A percentile compares a stretch with the other conserved stretches of the same genome.
These are phyloP conservation scores for Wickerhamomyces sydowiorum DNA, from an alignment of 805 yeast genomes.

Conservation along the genomic window DNA sequence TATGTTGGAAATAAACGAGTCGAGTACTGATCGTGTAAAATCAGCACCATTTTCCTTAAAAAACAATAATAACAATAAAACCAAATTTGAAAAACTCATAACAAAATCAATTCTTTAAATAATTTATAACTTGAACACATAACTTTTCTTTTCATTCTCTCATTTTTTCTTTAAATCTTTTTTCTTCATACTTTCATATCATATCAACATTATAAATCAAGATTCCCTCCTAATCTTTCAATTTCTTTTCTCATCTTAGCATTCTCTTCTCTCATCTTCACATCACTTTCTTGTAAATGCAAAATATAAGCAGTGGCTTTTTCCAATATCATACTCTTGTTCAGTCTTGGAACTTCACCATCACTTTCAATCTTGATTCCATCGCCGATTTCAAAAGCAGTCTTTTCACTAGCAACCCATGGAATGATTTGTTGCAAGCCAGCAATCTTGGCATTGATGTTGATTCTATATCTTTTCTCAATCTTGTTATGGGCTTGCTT, in stretches of 20 bases:
- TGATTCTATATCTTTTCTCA: slow-evolving; percentile 65
- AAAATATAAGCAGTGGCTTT: slow-evolving; percentile 60
- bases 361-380: slow-evolving; percentile 11
- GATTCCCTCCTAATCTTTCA: slow-evolving; percentile 17
- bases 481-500: slow-evolving; percentile 70
- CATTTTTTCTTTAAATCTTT: neutral
- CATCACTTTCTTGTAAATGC: slow-evolving; percentile 45
- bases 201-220: neutral
- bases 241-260: slow-evolving; percentile 22
- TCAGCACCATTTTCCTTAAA: no score
- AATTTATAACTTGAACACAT: neutral
- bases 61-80: no score
- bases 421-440: slow-evolving; percentile 64
- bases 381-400: slow-evolving; percentile 48
- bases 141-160: neutral
- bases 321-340: slow-evolving; percentile 64
- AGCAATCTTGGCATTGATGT: slow-evolving; percentile 67
- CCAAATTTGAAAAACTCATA: no score
- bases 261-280: slow-evolving; percentile 27
- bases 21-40: no score
- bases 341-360: slow-evolving; percentile 36
- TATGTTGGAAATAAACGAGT: no score
- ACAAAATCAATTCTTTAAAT: neutral
- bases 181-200: neutral
- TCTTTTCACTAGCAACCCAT: slow-evolving; percentile 55